Evolutionary conservation across 2,329 filamentous ascomycete genomes (phyloP).

Genomic region (Colletotrichum musae): DNA sequence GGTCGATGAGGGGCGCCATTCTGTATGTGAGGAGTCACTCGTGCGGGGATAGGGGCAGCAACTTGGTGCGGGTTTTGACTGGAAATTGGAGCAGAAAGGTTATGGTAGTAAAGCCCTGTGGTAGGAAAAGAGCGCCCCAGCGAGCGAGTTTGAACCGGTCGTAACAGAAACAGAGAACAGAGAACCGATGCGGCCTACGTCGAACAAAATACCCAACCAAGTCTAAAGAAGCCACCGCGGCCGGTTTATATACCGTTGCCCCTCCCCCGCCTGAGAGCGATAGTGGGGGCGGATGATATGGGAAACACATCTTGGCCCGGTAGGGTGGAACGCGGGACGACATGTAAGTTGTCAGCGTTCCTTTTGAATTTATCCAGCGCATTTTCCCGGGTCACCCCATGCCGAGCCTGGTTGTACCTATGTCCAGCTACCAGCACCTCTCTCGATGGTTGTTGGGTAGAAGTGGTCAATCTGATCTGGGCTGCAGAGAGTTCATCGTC

Average conservation of each 20-base stretch:
- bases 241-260: slow-evolving; percentile 15
- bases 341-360: slow-evolving; percentile 22
- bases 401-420: neutral
- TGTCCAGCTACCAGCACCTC: neutral
- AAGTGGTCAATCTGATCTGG: neutral
- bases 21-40: slow-evolving; percentile 6
- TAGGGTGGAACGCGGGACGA: slow-evolving; percentile 41
- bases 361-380: slow-evolving; percentile 42
- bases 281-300: slow-evolving; percentile 27
- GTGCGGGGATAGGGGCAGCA: neutral
- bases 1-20: slow-evolving; percentile 76
- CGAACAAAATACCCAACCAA: neutral
- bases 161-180: no score
- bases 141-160: no score
- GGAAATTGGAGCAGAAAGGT: no score
- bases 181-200: no score
- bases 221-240: neutral
- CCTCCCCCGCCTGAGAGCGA: slow-evolving; percentile 15
- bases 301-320: slow-evolving; percentile 19
- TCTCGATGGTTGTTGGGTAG: neutral
- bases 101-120: no score
- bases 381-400: slow-evolving; percentile 42
- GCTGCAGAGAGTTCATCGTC: neutral
- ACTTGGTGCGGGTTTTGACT: no score
- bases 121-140: no score